A percentile compares a stretch with the other conserved stretches of the same genome.
Conservation (phyloP, 2,329 filamentous ascomycete genomes). For the Aspergillus pseudoterreus region DNA sequence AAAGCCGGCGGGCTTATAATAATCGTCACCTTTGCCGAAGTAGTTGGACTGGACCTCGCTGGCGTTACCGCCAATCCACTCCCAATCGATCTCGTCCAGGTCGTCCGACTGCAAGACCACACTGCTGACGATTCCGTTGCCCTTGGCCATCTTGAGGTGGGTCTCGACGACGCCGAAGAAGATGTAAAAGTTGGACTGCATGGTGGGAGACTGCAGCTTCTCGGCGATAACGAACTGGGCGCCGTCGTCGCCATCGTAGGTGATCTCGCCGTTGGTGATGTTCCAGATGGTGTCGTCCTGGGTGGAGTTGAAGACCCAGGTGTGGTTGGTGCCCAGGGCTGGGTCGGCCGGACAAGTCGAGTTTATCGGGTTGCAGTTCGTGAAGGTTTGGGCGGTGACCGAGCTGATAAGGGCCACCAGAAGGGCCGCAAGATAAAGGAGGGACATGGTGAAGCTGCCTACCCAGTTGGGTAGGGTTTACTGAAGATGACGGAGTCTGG, state of each 20-base stretch:
- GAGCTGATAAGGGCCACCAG: conserved; percentile 25
- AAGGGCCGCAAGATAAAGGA: conserved; percentile 24
- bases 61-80: conserved; percentile 40
- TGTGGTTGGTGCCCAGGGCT: conserved; percentile 62
- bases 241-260: conserved; percentile 57
- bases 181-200: conserved; percentile 77
- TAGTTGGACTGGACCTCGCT: conserved; percentile 73
- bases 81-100: conserved; percentile 81
- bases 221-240: conserved; percentile 69
- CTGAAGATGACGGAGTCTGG: too few species aligned
- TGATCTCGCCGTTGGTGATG: conserved; percentile 62
- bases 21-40: conserved; percentile 85
- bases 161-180: conserved; percentile 81
- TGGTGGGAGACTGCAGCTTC: conserved; percentile 71
- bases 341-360: conserved; percentile 66
- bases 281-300: conserved; percentile 62
- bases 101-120: conserved; percentile 82
- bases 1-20: conserved; percentile 78
- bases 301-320: conserved; percentile 62
- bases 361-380: conserved; percentile 73
- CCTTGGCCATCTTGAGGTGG: conserved; percentile 70
- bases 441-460: conserved; percentile 18
- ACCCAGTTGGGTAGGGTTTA: too few species aligned
- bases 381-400: conserved; percentile 66
- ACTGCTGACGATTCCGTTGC: conserved; percentile 72